A percentile compares a stretch with the other conserved stretches of the same genome.
phyloP scores from a whole-genome alignment of 306 rosid species.

The Sechiopsis laciniata region DNA sequence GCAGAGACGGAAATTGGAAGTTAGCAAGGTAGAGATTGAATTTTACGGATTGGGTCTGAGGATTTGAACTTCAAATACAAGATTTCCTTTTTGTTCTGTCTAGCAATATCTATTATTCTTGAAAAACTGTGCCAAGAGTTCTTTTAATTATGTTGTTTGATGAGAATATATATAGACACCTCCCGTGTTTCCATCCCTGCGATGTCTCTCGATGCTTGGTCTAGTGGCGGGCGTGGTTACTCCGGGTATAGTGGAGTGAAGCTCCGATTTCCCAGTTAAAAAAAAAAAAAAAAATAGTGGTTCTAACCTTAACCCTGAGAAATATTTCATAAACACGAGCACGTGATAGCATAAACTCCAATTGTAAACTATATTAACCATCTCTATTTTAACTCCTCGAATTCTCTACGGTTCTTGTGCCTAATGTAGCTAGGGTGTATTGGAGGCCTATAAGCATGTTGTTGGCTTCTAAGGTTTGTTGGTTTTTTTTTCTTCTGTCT shows the following conservation, averaged over 20 bases:
- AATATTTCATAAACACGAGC: background rate
- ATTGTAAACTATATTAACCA: background rate
- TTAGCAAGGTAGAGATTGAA: constrained; percentile 50
- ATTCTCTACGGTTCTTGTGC: background rate
- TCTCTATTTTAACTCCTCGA: background rate
- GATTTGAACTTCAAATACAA: constrained; percentile 14
- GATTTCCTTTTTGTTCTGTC: background rate
- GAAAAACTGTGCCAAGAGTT: background rate
- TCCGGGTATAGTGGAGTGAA: no score
- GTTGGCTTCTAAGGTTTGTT: background rate
- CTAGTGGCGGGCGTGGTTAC: no score
- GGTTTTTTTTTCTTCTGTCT: background rate
- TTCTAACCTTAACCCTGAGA: background rate
- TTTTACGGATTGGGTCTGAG: constrained; percentile 4
- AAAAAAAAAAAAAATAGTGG: no score
- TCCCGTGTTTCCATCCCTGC: no score
- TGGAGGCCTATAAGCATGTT: background rate
- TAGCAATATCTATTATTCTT: background rate
- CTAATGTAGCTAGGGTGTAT: background rate
- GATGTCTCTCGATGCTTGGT: no score
- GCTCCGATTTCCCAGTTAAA: no score
- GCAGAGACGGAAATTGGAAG: constrained; percentile 87
- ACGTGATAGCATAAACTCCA: background rate
- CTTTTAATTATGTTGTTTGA: background rate
- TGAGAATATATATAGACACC: background rate